Evolutionary conservation across 495 filamentous ascomycete species (phyloP).

Genomic region (Penicillium subrubescens): DNA sequence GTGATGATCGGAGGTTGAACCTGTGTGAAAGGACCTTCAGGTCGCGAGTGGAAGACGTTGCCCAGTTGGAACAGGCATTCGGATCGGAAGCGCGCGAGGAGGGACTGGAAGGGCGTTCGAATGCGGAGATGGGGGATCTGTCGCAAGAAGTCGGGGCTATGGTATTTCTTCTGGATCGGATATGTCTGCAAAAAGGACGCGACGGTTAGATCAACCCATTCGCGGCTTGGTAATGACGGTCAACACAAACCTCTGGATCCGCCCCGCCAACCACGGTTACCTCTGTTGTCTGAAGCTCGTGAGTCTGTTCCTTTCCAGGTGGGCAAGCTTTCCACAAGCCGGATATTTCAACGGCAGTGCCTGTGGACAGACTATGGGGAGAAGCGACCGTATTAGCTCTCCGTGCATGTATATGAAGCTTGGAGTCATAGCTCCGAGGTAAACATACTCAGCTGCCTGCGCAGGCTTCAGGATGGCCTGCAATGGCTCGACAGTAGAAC

Average conservation of each 20-base stretch:
- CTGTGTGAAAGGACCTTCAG: conserved; percentile 70
- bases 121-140: conserved; percentile 86
- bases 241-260: conserved; percentile 69
- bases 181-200: conserved; percentile 60
- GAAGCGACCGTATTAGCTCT: conserved; percentile 11
- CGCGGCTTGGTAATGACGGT: conserved; percentile 3
- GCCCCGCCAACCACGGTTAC: conserved; percentile 73
- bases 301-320: conserved; percentile 65
- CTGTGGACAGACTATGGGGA: conserved; percentile 68
- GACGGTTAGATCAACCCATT: conserved; percentile 12
- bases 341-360: conserved; percentile 75
- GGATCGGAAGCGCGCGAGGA: conserved; percentile 82
- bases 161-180: conserved; percentile 93
- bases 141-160: conserved; percentile 84
- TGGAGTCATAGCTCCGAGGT: background rate
- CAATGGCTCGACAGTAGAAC: conserved; percentile 74
- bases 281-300: conserved; percentile 74
- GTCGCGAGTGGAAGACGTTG: conserved; percentile 64
- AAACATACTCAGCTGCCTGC: conserved; percentile 74
- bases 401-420: background rate
- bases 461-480: conserved; percentile 80
- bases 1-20: conserved; percentile 93
- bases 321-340: conserved; percentile 79
- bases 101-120: conserved; percentile 78
- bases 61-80: conserved; percentile 77